Percentiles rank a stretch among this genome's conserved stretches.
These are phyloP conservation scores for Metschnikowia corniflorae DNA, from an alignment of 805 yeast genomes.

Conservation along the genomic window DNA sequence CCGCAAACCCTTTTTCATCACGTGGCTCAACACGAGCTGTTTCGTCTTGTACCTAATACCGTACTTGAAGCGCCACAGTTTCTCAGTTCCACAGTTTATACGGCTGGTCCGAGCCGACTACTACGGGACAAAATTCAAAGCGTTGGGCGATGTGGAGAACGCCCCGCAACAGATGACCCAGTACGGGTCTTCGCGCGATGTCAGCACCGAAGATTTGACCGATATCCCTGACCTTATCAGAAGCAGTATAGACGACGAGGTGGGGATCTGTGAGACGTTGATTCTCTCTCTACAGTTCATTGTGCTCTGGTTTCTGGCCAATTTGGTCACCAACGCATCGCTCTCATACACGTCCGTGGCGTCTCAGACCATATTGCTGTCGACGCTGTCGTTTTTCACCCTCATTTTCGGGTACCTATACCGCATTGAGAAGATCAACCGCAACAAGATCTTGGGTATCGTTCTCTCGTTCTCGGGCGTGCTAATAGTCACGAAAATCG, in stretches of 20 bases:
- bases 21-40: slow-evolving; percentile 85
- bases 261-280: slow-evolving; percentile 57
- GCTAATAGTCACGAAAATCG: slow-evolving; percentile 69
- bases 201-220: slow-evolving; percentile 4
- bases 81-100: slow-evolving; percentile 23
- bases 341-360: slow-evolving; percentile 88
- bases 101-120: slow-evolving; percentile 23
- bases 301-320: slow-evolving; percentile 85
- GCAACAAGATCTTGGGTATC: slow-evolving; percentile 65
- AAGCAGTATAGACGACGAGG: slow-evolving; percentile 22
- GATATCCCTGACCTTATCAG: not conserved
- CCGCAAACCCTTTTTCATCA: slow-evolving; percentile 87
- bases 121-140: slow-evolving; percentile 6
- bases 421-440: slow-evolving; percentile 65
- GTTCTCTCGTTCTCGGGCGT: slow-evolving; percentile 75
- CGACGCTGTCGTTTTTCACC: slow-evolving; percentile 93
- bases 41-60: slow-evolving; percentile 78
- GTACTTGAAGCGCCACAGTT: slow-evolving; percentile 33
- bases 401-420: slow-evolving; percentile 72
- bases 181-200: slow-evolving; percentile 14
- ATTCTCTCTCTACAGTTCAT: slow-evolving; percentile 77
- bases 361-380: slow-evolving; percentile 86
- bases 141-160: slow-evolving; percentile 4
- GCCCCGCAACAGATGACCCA: slow-evolving; percentile 6
- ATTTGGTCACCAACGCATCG: slow-evolving; percentile 80